Base-by-base conservation (phyloP, 192 early-diverging fungal genomes). In the Coemansia aciculifera region DNA sequence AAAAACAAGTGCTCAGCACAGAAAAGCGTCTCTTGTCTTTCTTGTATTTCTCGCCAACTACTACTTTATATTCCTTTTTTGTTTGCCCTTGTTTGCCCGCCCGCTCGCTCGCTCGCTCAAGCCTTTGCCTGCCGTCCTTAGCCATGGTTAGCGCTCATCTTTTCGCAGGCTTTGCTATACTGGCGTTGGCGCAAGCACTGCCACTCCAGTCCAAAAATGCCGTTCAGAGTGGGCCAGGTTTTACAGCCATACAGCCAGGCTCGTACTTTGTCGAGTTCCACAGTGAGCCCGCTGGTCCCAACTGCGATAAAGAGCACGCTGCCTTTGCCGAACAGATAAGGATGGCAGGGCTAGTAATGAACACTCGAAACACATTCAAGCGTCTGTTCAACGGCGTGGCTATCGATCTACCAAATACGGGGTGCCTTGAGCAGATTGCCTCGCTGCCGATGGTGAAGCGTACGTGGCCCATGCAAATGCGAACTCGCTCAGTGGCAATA, bases 331-430 rank as follows among this genome's bases (percentile, higher is more conserved):
- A 66, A 48, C 68, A 72, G 34, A 71, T 54, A 38, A 43, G 36
- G 19, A 60, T 57, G 1, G 64, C 71, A 15, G 81, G 81, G 9
- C 61, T 84, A 37, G 19, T 31, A 62, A 52, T 78, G 72, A 54
- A 64, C 51, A 72, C 64, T 11, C 62, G 74, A 19, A 74, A 78
- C 54, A 61, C 75, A 8, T 85, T 81, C 57, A 72, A 69, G 63
- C 72, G 70, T 19, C 66, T 85, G 63, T 81, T 85, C 67, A 80
- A 80, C 54, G 83, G 83, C 8, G 79, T 81, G 36, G 69, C 75
- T 17, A 75, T 85, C 36, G 72, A 78, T 29, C 66, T 85, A 10
- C 70, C 72, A 3, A 66, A 81, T 68, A 63, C 54, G 13, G 65
- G 69, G 38, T 56, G 65, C 31, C 78, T 83, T 27, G 63, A 71